Evolutionary conservation across 176 grass and related monocot genomes (phyloP), one percentile per base, ranked within the genome.

Genomic region (Carex kokanica): DNA sequence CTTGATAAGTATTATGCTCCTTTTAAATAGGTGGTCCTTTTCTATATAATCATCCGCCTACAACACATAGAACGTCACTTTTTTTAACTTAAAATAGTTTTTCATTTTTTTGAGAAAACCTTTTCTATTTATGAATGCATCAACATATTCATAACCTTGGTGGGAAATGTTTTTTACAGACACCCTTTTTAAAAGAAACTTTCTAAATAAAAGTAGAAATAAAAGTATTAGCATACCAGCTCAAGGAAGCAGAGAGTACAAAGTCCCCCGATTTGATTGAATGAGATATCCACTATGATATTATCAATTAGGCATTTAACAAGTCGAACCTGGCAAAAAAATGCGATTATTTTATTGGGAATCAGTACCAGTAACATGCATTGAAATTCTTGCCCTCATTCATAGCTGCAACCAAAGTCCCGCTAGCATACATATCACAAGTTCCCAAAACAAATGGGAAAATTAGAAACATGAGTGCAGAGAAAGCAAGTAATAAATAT

Each of bases 281-380:
- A 98, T 60, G 96, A 98, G 17, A 98, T 93, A 36, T 98, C 96
- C 53, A 95, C 84, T 18, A 89, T 75, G 82, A 95, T 87, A 90
- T 98, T 89, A 70, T 79, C 80, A 80, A 98, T 89, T 68, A 91
- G 86, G 89, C 96, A 98, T 82, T 98, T 98, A 83, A 98, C 90
- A 65, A 98, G 89, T 74, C 88, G 89, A 62, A 98, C 93, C 96
- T 98, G 87, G 61, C 86, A 69, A 79, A 86, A n/a, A 85, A 83
- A 88, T 11, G 18, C 34, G 57, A 25, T 29, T 85, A 14, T 3
- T 79, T 83, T 62, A 74, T 3, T 40, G 36, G 0, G 25, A 84
- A 83, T 80, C 15, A 83, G 64, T 54, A 86, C 60, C 29, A 83
- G 41, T 51, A 82, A 3, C 17, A 83, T 67, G 58, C 74, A 75